A percentile compares a stretch with the other conserved stretches of the same genome.
Evolutionary conservation across 441 rosid species (phyloP).

Genomic region (Capsella rubella): DNA sequence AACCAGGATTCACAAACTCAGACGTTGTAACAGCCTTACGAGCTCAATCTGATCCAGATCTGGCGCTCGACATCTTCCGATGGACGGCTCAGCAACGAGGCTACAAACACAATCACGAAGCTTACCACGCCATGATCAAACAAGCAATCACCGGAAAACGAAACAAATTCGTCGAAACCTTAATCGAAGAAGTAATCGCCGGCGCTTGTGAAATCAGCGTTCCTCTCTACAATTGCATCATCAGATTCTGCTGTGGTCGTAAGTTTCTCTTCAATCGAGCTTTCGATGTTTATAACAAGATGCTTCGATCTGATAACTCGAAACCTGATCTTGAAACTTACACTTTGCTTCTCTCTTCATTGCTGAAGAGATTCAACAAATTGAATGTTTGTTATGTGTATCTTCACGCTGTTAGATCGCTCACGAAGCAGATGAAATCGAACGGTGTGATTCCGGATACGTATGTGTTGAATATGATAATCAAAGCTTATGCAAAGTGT

Average conservation of each 20-base stretch:
- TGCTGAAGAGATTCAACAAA: conserved; percentile 79
- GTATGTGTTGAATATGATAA: conserved; percentile 81
- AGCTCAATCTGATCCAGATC: conserved; percentile 85
- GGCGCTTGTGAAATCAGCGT: conserved; percentile 77
- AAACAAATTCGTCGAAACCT: conserved; percentile 68
- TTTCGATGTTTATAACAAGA: conserved; percentile 82
- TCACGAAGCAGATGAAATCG: conserved; percentile 84
- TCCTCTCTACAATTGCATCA: conserved; percentile 71
- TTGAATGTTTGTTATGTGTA: conserved; percentile 75
- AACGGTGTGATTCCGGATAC: conserved; percentile 82
- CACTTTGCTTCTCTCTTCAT: conserved; percentile 57
- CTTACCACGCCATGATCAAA: conserved; percentile 71
- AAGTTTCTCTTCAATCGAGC: conserved; percentile 74
- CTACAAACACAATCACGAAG: conserved; percentile 68
- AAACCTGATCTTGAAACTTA: conserved; percentile 85
- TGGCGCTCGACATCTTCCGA: conserved; percentile 85
- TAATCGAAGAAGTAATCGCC: conserved; percentile 76
- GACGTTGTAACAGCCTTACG: conserved; percentile 75
- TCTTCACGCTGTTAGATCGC: conserved; percentile 73
- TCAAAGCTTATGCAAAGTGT: conserved; percentile 80
- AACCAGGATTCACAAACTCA: conserved; percentile 77
- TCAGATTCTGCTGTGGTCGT: conserved; percentile 81
- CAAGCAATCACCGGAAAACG: conserved; percentile 64
- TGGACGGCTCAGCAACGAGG: conserved; percentile 83
- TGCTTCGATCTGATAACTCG: conserved; percentile 66